Evolutionary conservation across 2,329 filamentous ascomycete species (phyloP), one percentile per base, ranked within the genome.

Genomic region (Aspergillus flavus): DNA sequence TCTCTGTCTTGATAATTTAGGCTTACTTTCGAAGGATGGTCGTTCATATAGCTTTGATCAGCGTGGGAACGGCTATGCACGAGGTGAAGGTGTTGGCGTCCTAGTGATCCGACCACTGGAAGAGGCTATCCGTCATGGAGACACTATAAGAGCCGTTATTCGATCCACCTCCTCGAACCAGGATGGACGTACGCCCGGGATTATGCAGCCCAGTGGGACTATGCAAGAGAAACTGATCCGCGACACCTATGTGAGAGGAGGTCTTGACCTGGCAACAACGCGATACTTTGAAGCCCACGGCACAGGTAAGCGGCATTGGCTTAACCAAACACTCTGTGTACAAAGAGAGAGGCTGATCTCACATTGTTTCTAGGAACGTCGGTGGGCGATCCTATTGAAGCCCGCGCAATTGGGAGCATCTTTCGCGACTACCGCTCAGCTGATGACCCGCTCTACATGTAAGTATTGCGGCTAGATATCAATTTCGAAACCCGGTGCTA

Each of bases 371-470:
- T 12, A 41, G 32, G 50, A 6, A 88, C 86, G 21, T 78, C 78
- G 36, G 81, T 82, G 0, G 86, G 86, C 2, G 86, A 88, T 63
- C 84, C 85, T 0, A 81, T 84, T 19, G 86, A 88, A 66, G 82
- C 82, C 1, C 75, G 73, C 7, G 84, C 83, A 3, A 79, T 87
- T 36, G 73, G 79, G 39, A 76, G 77, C 6, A 80, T 84, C 0
- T 57, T 69, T 23, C 56, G 63, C 2, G 4, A 54, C n/a, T 50
- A 54, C 16, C 34, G 50, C 30, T 19, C 57, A 54, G 23, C 45
- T 58, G 4, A 55, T 55, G 2, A 46, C 11, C 54, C 59, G 5
- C 61, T 74, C 4, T 57, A 58, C 14, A 63, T 74, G 56, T 58
- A 43, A 21, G 39, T 23, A 16, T 3, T 19, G 7, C 19, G 0